Percentiles rank a stretch among this genome's conserved stretches.
Conservation (phyloP, 306 rosid genomes). For the Casuarina glauca region DNA sequence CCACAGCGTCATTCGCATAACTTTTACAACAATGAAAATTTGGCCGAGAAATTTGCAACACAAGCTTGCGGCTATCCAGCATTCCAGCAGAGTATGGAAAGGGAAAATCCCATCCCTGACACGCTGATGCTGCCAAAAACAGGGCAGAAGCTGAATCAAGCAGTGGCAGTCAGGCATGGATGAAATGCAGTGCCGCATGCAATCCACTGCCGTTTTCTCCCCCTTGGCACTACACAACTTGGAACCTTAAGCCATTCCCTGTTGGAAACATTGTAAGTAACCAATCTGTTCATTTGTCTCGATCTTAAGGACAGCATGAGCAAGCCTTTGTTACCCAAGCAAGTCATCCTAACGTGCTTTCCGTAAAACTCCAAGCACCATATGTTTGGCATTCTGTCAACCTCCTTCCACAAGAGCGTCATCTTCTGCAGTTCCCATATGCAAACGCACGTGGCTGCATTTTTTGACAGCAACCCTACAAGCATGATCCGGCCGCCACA, state of each 20-base stretch:
- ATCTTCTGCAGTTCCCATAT: slow-evolving; percentile 97
- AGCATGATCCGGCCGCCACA: slow-evolving; percentile 75
- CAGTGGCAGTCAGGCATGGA: slow-evolving; percentile 67
- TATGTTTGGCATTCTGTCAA: slow-evolving; percentile 98
- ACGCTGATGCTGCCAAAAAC: slow-evolving; percentile 23
- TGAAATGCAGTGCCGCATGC: slow-evolving; percentile 78
- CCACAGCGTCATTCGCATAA: slow-evolving; percentile 31
- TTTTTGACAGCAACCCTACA: slow-evolving; percentile 79
- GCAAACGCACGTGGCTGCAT: slow-evolving; percentile 91
- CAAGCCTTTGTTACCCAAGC: slow-evolving; percentile 91
- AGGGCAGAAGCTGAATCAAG: slow-evolving; percentile 43
- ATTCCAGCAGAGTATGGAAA: slow-evolving; percentile 7
- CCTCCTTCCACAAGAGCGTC: slow-evolving; percentile 99
- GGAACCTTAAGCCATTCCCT: slow-evolving; percentile 92
- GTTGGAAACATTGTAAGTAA: slow-evolving; percentile 61
- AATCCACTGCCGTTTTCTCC: slow-evolving; percentile 68
- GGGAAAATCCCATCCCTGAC: slow-evolving; percentile 1
- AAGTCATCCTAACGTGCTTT: slow-evolving; percentile 91
- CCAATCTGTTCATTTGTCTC: slow-evolving; percentile 63
- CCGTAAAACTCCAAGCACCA: slow-evolving; percentile 99
- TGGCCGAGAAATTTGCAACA: slow-evolving; percentile 27
- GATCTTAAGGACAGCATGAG: slow-evolving; percentile 86
- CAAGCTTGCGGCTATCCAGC: slow-evolving; percentile 30
- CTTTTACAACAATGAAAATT: slow-evolving; percentile 28
- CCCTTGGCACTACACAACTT: slow-evolving; percentile 57